Base-by-base conservation (phyloP, 306 rosid genomes). In the Fragaria ananassa region DNA sequence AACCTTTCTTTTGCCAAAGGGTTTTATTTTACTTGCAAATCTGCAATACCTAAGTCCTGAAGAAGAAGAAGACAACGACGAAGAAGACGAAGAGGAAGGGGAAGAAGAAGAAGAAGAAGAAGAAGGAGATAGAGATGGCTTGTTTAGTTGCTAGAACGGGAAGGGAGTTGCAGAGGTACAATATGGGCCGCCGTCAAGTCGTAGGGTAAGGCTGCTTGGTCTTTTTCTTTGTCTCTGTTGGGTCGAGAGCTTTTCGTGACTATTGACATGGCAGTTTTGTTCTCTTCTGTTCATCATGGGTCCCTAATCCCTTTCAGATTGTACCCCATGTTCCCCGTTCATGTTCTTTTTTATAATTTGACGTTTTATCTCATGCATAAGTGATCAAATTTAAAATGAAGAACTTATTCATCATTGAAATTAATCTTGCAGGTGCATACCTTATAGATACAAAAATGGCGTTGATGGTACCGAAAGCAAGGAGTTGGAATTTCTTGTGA, bases 121-220 rank as follows among this genome's bases (percentile, higher is more conserved):
- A 7, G 23, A 64, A 18, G 44, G 3, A 8, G 68, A 17, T 35
- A 39, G 46, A 29, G 21, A 91, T 94, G 95, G 86, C 83, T 75
- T 92, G 97, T 63, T 50, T 95, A 85, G 89, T 88, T 67, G 90
- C 99, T 78, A 96, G 99, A 8, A 79, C 97, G 0, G 99, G 97
- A 81, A 88, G 99, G 53, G 90, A 90, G 70, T 85, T 88, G 83
- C 99, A 95, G 83, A 84, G 99, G 68, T 95, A 95, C 78, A 81
- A 83, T 64, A 80, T 87, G 96, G 99, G 99, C 41, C 87, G 85
- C 82, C 97, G 99, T 35, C 97, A 95, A 90, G 99, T 95, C 77
- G 99, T 92, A 0, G 99, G 99, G 99, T 92, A 72, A 86, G 47
- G 18, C 57, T 74, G 18, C 57, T 74, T 10, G 11, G 46, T 45